Base-by-base conservation (phyloP, 2,329 filamentous ascomycete species). In the Cryphonectria naterciae region DNA sequence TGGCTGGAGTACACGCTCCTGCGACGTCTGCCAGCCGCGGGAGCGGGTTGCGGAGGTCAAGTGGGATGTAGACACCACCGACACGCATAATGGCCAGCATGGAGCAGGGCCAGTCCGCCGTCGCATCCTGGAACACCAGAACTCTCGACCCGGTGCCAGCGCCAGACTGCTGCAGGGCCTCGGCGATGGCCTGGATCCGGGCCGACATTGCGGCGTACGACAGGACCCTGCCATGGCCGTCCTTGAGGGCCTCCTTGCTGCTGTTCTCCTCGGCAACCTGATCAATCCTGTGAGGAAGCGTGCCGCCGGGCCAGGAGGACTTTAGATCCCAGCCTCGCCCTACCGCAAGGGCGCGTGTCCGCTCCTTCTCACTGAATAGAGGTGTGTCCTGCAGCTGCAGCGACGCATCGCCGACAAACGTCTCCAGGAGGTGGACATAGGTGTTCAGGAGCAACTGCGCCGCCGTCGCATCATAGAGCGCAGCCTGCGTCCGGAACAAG, bases 31-130 rank as follows among this genome's bases (percentile, higher is more conserved):
- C 58, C 2, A 62, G 58, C 17, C 58, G 58, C 10, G 58, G 28
- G 28, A 62, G 32, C 10, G 78, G 75, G 13, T 75, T 78, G 1
- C 75, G 71, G 0, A 76, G 62, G 68, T 86, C 85, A 0, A 87
- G 76, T 1, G 82, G 82, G 1, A 84, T 76, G 52, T 82, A 82
- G 1, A 79, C 74, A 8, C 75, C 78, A 0, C 83, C 83, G 15
- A 82, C 65, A 0, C 78, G 75, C 67, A 80, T 72, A 52, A 85
- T 81, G 10, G 81, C 84, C 1, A 85, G 77, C 58, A 85, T 72
- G 0, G 79, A 80, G 52, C 68, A 75, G 6, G 82, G 74, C 75
- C 75, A 81, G 62, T 84, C 79, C 0, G 75, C 54, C 0, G 75
- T 72, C 0, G 84, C 77, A 3, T 82, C 68, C 49, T 82, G 79